phyloP scores from a whole-genome alignment of 352 stramenopile species.

The Globisporangium camurandrum region DNA sequence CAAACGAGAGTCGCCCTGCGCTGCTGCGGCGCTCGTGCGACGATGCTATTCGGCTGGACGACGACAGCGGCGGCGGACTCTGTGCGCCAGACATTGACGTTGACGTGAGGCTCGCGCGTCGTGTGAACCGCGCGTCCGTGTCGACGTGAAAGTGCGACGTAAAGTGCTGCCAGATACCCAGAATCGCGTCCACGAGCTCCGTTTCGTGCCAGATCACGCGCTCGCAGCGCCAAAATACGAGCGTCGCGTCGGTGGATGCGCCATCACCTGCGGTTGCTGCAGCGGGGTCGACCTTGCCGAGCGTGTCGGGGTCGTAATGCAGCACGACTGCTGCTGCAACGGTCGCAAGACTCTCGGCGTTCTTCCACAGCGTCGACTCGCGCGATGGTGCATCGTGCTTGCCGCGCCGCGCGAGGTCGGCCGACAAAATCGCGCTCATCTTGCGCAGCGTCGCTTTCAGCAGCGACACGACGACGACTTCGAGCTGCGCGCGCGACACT shows the following conservation, averaged over 20 bases:
- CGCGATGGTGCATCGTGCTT: slow-evolving; percentile 57
- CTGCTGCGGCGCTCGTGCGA: slow-evolving; percentile 12
- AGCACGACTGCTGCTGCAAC: slow-evolving; percentile 67
- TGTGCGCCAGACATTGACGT: slow-evolving; percentile 21
- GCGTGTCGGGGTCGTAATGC: slow-evolving; percentile 74
- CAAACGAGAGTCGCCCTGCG: slow-evolving; percentile 14
- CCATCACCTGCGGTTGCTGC: slow-evolving; percentile 7
- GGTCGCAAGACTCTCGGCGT: slow-evolving; percentile 69
- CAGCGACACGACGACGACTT: slow-evolving; percentile 64
- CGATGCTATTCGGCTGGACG: no score
- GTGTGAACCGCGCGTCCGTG: slow-evolving; percentile 68
- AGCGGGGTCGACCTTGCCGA: slow-evolving; percentile 46
- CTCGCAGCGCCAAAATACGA: slow-evolving; percentile 75
- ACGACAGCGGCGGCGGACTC: slow-evolving; percentile 28
- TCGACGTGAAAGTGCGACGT: slow-evolving; percentile 63
- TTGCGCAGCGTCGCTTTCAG: slow-evolving; percentile 70
- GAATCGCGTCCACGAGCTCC: slow-evolving; percentile 66
- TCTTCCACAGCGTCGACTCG: slow-evolving; percentile 72
- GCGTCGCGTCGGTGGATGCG: slow-evolving; percentile 9
- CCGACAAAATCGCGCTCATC: slow-evolving; percentile 68
- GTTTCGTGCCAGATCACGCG: slow-evolving; percentile 66
- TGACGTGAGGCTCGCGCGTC: slow-evolving; percentile 38
- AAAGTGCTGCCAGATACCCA: slow-evolving; percentile 79
- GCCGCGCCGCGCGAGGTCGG: slow-evolving; percentile 55
- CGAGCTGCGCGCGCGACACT: slow-evolving; percentile 43